Conservation (phyloP, 139 green algal species). For the Asterochloris sp. region DNA sequence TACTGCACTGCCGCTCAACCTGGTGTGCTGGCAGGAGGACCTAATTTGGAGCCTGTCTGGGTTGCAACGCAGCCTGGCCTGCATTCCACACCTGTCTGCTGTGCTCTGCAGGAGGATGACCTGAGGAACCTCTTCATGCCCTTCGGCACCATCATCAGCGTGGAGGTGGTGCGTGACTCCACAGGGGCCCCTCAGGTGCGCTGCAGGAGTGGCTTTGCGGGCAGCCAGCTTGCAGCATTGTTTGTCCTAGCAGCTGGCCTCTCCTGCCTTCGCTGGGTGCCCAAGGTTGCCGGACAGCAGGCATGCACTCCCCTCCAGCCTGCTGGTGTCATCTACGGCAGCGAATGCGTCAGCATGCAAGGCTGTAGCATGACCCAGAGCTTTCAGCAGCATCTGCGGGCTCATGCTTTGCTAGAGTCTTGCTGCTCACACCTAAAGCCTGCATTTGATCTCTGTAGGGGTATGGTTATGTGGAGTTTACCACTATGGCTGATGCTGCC, state of each 20-base stretch:
- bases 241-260: background rate
- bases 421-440: background rate
- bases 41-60: no score
- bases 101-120: constrained; percentile 52
- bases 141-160: constrained; percentile 76
- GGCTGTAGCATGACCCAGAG: no score
- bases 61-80: no score
- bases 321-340: no score
- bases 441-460: constrained; percentile 24
- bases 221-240: no score
- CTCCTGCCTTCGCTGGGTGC: background rate
- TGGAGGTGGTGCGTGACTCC: constrained; percentile 61
- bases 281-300: no score
- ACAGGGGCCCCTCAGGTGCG: constrained; percentile 39
- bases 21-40: no score
- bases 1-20: no score
- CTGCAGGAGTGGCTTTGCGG: no score
- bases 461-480: constrained; percentile 63
- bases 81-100: background rate
- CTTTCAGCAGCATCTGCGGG: no score
- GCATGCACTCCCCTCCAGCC: no score
- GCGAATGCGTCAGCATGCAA: no score
- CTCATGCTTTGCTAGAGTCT: background rate
- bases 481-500: constrained; percentile 43
- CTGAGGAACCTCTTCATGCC: constrained; percentile 79